A percentile compares a stretch with the other conserved stretches of the same genome.
phyloP scores from a whole-genome alignment of 139 green algal species.

The Chlorella sp. region DNA sequence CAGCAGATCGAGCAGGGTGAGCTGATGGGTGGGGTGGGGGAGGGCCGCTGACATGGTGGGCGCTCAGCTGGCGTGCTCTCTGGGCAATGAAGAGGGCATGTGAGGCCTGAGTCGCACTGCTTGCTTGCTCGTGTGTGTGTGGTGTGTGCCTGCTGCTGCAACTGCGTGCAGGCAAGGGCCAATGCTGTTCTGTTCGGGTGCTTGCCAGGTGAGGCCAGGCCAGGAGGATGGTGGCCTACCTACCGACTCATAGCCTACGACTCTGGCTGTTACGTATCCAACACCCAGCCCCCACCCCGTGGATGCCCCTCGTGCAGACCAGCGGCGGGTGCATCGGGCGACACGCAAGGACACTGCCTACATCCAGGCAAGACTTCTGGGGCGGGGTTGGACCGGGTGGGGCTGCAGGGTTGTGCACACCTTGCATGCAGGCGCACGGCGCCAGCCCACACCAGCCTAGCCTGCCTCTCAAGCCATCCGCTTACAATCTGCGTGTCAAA shows the following conservation, averaged over 20 bases:
- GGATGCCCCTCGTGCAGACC: constrained; percentile 1
- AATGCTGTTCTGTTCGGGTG: background rate
- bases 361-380: constrained; percentile 15
- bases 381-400: no score
- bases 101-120: background rate
- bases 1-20: constrained; percentile 28
- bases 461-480: no score
- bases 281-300: no score
- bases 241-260: no score
- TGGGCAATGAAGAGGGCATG: background rate
- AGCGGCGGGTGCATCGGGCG: constrained; percentile 37
- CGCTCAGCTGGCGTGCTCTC: background rate
- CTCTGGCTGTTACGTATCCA: no score
- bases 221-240: background rate
- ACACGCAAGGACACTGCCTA: constrained; percentile 43
- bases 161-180: background rate
- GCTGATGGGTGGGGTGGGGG: background rate
- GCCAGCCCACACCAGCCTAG: background rate
- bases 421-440: background rate
- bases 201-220: background rate
- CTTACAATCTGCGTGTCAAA: no score
- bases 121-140: no score
- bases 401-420: background rate
- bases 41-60: background rate
- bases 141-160: background rate